Evolutionary conservation across 164 flowering plant genomes (phyloP).

Genomic region (Magnolia kwangsiensis): DNA sequence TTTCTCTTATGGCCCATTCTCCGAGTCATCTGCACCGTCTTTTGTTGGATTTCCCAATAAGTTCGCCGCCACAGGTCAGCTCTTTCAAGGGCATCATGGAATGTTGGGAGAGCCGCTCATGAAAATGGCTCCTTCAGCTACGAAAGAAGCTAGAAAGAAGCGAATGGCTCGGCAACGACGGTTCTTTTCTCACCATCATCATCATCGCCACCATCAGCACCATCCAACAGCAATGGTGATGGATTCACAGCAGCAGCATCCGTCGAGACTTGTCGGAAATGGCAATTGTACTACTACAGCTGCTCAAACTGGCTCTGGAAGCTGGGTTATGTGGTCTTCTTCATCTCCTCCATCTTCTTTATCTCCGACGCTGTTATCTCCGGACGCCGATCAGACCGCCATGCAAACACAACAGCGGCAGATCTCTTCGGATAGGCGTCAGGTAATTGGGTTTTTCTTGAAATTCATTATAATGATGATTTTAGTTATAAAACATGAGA

Average conservation of each 20-base stretch:
- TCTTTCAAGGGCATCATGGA: slow-evolving; percentile 25
- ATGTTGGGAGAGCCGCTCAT: slow-evolving; percentile 31
- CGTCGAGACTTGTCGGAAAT: slow-evolving; percentile 20
- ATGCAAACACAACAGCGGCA: slow-evolving; percentile 38
- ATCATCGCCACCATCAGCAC: slow-evolving; percentile 20
- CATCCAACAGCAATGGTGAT: slow-evolving; percentile 3
- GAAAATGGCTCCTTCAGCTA: slow-evolving; percentile 67
- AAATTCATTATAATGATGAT: too few relatives aligned
- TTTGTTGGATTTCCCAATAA: slow-evolving; percentile 27
- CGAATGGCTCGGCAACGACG: slow-evolving; percentile 86
- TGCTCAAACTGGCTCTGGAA: slow-evolving; percentile 22
- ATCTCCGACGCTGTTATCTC: slow-evolving; percentile 5
- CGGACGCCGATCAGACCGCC: slow-evolving; percentile 21
- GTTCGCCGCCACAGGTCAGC: slow-evolving; percentile 18
- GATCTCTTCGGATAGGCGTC: slow-evolving; percentile 41
- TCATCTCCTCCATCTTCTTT: slow-evolving; percentile 14
- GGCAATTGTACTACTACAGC: slow-evolving; percentile 24
- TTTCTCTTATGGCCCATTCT: slow-evolving; percentile 7
- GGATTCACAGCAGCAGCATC: neutral
- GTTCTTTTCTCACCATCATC: slow-evolving; percentile 45
- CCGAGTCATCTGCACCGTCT: slow-evolving; percentile 12
- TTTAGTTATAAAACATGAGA: neutral
- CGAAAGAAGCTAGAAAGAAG: slow-evolving; percentile 92
- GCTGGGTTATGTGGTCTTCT: slow-evolving; percentile 55
- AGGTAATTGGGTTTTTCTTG: slow-evolving; percentile 29